These are phyloP conservation scores for Acanthamoeba culbertsoni DNA, from an alignment of 208 protist genomes.

Conservation along the genomic window DNA sequence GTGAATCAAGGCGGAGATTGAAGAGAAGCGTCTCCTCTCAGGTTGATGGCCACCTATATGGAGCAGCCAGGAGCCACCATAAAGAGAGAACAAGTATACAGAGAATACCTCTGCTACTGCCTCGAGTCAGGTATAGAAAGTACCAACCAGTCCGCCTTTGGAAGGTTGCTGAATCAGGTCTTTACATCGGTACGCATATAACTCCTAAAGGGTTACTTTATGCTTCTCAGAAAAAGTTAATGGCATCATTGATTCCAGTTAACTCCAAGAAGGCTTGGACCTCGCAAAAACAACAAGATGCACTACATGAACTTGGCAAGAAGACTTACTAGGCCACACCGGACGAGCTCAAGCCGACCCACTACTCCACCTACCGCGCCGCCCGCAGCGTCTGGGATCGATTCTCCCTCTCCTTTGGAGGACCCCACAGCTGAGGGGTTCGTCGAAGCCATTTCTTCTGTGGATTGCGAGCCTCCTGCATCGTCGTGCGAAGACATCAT, in stretches of 20 bases:
- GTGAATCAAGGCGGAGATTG: too few relatives aligned
- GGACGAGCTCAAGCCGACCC: background rate
- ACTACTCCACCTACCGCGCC: background rate
- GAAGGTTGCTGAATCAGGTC: background rate
- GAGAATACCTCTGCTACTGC: background rate
- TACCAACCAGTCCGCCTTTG: slow-evolving; percentile 10
- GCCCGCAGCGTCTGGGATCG: background rate
- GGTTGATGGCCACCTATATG: background rate
- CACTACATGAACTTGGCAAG: background rate
- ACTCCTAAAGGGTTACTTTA: background rate
- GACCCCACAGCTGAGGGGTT: background rate
- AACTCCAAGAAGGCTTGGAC: background rate
- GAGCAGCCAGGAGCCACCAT: background rate
- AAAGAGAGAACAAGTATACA: background rate
- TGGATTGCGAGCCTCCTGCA: background rate
- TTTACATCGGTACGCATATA: background rate
- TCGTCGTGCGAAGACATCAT: too few relatives aligned
- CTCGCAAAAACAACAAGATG: slow-evolving; percentile 33
- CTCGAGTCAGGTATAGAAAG: background rate
- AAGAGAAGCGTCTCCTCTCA: too few relatives aligned
- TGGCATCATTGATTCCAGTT: background rate
- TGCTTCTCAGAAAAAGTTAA: background rate
- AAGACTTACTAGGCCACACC: background rate
- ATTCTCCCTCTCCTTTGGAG: background rate
- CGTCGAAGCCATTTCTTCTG: too few relatives aligned